Percentiles rank a stretch among this genome's conserved stretches.
These are phyloP conservation scores for Clonostachys rosea DNA, from an alignment of 2,329 filamentous ascomycete species.

Conservation along the genomic window DNA sequence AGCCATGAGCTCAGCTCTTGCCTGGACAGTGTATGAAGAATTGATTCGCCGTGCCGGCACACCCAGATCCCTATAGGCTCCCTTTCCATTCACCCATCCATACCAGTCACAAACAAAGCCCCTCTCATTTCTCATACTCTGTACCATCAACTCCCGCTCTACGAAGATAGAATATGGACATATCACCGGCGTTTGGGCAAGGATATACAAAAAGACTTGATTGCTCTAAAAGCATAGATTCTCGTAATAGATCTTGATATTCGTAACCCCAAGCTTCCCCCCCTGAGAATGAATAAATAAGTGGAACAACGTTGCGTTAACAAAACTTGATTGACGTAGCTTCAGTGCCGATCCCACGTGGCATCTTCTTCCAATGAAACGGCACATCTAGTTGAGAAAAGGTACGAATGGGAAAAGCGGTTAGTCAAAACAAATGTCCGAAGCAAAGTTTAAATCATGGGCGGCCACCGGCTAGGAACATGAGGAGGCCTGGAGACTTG, in stretches of 20 bases:
- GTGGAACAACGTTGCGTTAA: too few relatives aligned
- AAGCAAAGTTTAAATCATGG: constrained; percentile 18
- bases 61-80: too few relatives aligned
- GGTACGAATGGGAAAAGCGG: too few relatives aligned
- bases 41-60: constrained; percentile 52
- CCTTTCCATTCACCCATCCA: too few relatives aligned
- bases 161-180: not conserved
- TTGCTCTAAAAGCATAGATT: not conserved
- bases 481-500: constrained; percentile 50
- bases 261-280: not conserved
- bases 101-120: not conserved
- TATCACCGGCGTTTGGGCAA: not conserved
- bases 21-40: constrained; percentile 97
- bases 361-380: too few relatives aligned
- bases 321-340: too few relatives aligned
- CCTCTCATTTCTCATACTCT: not conserved
- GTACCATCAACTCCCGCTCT: not conserved
- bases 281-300: not conserved
- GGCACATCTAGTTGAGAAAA: too few relatives aligned
- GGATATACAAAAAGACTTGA: not conserved
- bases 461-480: constrained; percentile 51
- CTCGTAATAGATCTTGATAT: not conserved
- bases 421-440: not conserved
- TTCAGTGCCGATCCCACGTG: too few relatives aligned
- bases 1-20: constrained; percentile 87